Percentiles rank a stretch among this genome's conserved stretches.
Evolutionary conservation across 176 grass and related monocot species (phyloP).

Genomic region (Alopecurus myosuroides): DNA sequence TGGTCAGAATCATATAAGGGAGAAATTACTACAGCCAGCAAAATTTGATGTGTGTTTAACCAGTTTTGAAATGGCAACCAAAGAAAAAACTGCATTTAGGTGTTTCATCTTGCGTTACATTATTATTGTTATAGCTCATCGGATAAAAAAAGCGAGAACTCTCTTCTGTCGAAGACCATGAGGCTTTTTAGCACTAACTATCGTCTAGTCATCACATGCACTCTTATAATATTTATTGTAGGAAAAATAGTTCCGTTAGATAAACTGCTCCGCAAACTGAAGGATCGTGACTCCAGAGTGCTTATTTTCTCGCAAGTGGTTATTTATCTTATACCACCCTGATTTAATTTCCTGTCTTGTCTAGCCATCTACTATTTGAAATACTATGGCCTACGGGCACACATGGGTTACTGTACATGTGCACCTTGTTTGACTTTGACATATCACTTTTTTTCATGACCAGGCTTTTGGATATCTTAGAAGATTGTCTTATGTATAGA

Average conservation of each 20-base stretch:
- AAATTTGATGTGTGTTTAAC: slow-evolving; percentile 80
- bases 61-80: slow-evolving; percentile 85
- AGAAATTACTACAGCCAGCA: slow-evolving; percentile 78
- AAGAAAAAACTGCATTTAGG: slow-evolving; percentile 69
- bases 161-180: slow-evolving; percentile 99
- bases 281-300: slow-evolving; percentile 91
- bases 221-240: slow-evolving; percentile 40
- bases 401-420: neutral
- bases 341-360: neutral
- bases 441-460: slow-evolving; percentile 55
- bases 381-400: neutral
- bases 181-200: slow-evolving; percentile 95
- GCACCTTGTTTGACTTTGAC: slow-evolving; percentile 5
- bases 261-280: slow-evolving; percentile 92
- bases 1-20: slow-evolving; percentile 75
- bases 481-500: slow-evolving; percentile 91
- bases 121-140: slow-evolving; percentile 81
- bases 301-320: slow-evolving; percentile 94
- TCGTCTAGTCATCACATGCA: slow-evolving; percentile 94
- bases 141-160: slow-evolving; percentile 89
- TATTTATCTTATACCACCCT: neutral
- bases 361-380: neutral
- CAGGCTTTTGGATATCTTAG: slow-evolving; percentile 90
- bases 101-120: slow-evolving; percentile 79
- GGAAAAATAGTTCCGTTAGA: slow-evolving; percentile 97